Evolutionary conservation across 805 yeast species (phyloP).

Genomic region (Starmerella vitae): DNA sequence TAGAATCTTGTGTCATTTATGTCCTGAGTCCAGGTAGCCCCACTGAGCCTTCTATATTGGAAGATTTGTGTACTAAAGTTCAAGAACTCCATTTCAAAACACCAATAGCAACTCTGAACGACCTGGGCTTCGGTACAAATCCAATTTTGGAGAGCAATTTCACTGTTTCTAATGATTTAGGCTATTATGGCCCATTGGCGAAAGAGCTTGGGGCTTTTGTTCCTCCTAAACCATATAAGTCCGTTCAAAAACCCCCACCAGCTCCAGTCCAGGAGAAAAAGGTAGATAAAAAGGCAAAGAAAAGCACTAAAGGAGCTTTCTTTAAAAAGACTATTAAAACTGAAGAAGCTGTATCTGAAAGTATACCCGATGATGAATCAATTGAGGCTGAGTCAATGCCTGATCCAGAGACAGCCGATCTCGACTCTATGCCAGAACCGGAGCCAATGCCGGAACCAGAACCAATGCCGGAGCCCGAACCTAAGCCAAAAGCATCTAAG

Average conservation of each 20-base stretch:
- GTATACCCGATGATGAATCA: neutral
- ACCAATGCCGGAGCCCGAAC: neutral
- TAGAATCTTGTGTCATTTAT: slow-evolving; percentile 1
- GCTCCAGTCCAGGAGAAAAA: neutral
- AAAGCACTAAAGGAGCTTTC: neutral
- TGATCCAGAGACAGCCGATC: too few relatives aligned
- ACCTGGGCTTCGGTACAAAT: slow-evolving; percentile 5
- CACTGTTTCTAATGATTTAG: neutral
- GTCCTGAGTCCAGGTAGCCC: slow-evolving; percentile 8
- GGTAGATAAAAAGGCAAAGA: neutral
- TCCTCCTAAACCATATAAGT: neutral
- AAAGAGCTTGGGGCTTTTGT: neutral
- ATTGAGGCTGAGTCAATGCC: neutral
- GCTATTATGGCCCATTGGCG: neutral
- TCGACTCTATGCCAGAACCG: neutral
- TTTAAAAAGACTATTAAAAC: neutral
- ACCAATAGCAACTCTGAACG: neutral
- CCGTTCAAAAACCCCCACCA: neutral
- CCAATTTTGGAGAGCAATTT: slow-evolving; percentile 6
- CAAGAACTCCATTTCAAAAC: slow-evolving; percentile 2
- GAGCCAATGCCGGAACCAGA: neutral
- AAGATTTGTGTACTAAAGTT: neutral
- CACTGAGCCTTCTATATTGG: slow-evolving; percentile 7
- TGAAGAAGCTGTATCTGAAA: neutral
- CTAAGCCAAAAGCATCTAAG: neutral